phyloP scores from a whole-genome alignment of 768 basidiomycete species.

The Lentinula sp. region DNA sequence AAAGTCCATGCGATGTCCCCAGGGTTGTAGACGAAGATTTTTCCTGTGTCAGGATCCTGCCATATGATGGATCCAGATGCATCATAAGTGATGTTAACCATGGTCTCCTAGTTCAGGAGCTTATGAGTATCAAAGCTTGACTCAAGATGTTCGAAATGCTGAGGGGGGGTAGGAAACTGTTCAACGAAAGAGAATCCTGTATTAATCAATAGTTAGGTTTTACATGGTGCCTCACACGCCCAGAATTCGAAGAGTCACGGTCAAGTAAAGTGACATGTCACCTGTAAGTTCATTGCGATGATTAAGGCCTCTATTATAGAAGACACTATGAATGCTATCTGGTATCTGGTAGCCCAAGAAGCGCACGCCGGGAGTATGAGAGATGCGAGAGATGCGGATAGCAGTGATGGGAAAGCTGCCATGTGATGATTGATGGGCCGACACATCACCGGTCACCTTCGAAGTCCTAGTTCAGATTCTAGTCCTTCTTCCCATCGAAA shows the following conservation, averaged over 20 bases:
- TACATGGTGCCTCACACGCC: not conserved
- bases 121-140: not conserved
- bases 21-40: slow-evolving; percentile 30
- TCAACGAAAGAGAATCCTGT: not conserved
- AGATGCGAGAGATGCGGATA: not conserved
- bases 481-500: not conserved
- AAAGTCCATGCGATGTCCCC: slow-evolving; percentile 57
- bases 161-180: not conserved
- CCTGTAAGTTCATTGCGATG: not conserved
- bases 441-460: not conserved
- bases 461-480: not conserved
- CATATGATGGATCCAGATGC: slow-evolving; percentile 1
- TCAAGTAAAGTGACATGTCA: not conserved
- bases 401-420: not conserved
- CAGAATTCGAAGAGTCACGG: not conserved
- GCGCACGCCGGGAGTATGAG: not conserved
- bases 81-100: slow-evolving; percentile 13
- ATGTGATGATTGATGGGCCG: not conserved
- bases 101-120: not conserved
- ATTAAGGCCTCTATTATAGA: not conserved
- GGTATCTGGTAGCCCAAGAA: not conserved
- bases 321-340: not conserved
- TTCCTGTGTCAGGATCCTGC: slow-evolving; percentile 4
- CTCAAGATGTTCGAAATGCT: not conserved
- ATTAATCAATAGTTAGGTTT: not conserved